Base-by-base conservation (phyloP, 2,329 filamentous ascomycete species). In the Aspergillus latus region DNA sequence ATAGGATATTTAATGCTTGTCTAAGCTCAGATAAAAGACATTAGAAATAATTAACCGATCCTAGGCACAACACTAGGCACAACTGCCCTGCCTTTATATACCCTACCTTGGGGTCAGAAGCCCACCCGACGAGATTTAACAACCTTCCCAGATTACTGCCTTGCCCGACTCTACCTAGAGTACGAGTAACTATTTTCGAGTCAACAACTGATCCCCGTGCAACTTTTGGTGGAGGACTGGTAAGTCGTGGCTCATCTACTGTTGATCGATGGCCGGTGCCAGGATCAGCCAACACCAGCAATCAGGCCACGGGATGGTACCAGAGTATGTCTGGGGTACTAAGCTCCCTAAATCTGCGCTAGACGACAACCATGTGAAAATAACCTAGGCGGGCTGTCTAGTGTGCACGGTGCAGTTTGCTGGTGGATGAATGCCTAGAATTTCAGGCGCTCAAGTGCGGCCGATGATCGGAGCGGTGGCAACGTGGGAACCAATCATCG, bases 401-500 rank as follows among this genome's bases (percentile, higher is more conserved):
- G 11, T 40, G 48, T 36, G 15, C 39, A 52, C 39, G 15, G 9
- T 36, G 30, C 21, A 21, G 21, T 21, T 21, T 21, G 21, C 4
- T 37, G 42, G 16, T 28, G 5, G 28, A 2, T 9, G 2, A 13
- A 3, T 46, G 50, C 42, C 42, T 46, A 7, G 11, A 10, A 21
- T n/a, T 40, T 47, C 34, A 52, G 42, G 50, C 43, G 2, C 21
- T 34, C 2, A 32, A 3, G n/a, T 39, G 49, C 28, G 55, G 67
- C 68, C 68, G 68, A 69, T 66, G 64, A 68, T 66, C 67, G 68
- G 68, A 68, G 62, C 54, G 42, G 62, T 58, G 56, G 58, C 62
- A 45, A 59, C 16, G 37, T 13, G 11, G 9, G 16, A 40, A 15
- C 68, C 67, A 70, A 70, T 70, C 56, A 68, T 6, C 49, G 29